These are phyloP conservation scores for Leccinum variabile DNA, from an alignment of 1,284 basidiomycete species.

Conservation along the genomic window DNA sequence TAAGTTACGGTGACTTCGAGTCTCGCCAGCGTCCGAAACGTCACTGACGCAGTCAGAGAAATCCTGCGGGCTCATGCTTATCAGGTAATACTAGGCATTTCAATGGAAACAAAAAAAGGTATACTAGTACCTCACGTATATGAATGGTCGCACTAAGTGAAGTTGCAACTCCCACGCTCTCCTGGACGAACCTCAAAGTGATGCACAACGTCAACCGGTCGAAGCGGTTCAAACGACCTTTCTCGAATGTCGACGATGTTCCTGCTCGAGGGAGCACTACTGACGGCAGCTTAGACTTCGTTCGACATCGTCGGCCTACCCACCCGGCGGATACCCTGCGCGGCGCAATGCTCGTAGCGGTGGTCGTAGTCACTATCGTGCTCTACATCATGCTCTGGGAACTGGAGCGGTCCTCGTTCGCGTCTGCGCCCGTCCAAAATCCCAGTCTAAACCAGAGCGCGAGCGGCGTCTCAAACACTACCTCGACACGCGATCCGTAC, in stretches of 20 bases:
- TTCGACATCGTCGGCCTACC: neutral
- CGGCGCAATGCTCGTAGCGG: neutral
- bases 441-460: neutral
- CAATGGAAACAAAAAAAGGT: too few species aligned
- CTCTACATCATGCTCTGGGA: slow-evolving; percentile 12
- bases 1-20: too few species aligned
- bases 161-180: neutral
- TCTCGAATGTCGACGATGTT: neutral
- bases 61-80: too few species aligned
- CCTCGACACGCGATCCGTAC: neutral
- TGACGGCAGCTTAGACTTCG: neutral
- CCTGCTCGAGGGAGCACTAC: neutral
- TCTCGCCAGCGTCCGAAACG: too few species aligned
- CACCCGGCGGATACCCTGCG: neutral
- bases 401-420: slow-evolving; percentile 20
- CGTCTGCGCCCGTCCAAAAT: neutral
- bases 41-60: too few species aligned
- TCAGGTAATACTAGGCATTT: too few species aligned
- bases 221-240: neutral
- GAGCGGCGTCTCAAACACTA: neutral
- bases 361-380: neutral
- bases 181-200: neutral
- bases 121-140: too few species aligned
- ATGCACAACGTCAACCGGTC: too few species aligned
- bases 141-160: too few species aligned